A percentile compares a stretch with the other conserved stretches of the same genome.
These are phyloP conservation scores for Pseudoneurospora amorphoporcata DNA, from an alignment of 495 filamentous ascomycete species.

Conservation along the genomic window DNA sequence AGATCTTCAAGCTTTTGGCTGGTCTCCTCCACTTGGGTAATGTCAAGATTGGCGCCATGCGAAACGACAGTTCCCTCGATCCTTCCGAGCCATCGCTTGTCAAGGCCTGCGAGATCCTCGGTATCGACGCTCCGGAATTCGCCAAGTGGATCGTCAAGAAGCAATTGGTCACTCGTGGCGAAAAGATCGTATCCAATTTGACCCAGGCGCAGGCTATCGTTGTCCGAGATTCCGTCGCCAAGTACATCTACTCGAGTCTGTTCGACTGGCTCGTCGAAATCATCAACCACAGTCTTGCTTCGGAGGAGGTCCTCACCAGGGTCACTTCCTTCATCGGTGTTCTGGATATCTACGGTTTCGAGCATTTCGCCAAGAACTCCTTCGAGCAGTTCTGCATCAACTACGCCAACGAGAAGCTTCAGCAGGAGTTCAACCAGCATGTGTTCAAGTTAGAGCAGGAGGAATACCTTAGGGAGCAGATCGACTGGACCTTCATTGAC, in stretches of 20 bases:
- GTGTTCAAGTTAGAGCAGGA: constrained; percentile 99
- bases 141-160: constrained; percentile 99
- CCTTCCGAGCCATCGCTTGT: constrained; percentile 71
- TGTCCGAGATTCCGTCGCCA: constrained; percentile 94
- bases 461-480: constrained; percentile 92
- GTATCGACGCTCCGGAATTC: constrained; percentile 79
- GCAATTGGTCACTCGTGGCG: constrained; percentile 89
- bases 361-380: constrained; percentile 99
- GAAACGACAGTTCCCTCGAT: constrained; percentile 77
- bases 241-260: constrained; percentile 95
- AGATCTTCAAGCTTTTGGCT: constrained; percentile 86
- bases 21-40: constrained; percentile 93
- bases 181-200: constrained; percentile 95
- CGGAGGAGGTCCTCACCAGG: constrained; percentile 71
- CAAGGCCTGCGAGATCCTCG: constrained; percentile 75
- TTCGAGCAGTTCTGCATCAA: constrained; percentile 99
- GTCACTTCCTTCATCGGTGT: constrained; percentile 96
- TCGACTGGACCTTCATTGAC: constrained; percentile 99
- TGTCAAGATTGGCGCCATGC: constrained; percentile 81
- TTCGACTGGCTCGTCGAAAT: constrained; percentile 98
- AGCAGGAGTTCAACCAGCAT: constrained; percentile 99
- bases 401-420: constrained; percentile 98
- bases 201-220: constrained; percentile 90
- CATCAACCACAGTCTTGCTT: constrained; percentile 84
- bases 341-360: constrained; percentile 99